phyloP scores from a whole-genome alignment of 805 yeast genomes.

The Blastobotrys chiropterorum region DNA sequence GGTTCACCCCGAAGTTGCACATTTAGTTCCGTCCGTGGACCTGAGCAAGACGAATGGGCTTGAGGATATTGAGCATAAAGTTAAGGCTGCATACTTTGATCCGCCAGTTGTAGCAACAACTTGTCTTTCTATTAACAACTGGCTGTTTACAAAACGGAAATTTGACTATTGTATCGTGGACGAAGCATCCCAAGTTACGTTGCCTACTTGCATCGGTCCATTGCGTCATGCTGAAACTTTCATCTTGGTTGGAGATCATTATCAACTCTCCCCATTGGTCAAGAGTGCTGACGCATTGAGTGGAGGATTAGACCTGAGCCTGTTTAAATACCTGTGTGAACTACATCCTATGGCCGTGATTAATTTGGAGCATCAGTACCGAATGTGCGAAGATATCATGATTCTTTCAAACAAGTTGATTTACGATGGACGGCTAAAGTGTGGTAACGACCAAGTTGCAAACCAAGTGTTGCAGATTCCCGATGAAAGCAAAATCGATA shows the following conservation, averaged over 20 bases:
- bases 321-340: conserved; percentile 71
- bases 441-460: conserved; percentile 66
- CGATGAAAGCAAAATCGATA: background rate
- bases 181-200: conserved; percentile 92
- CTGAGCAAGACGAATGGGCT: conserved; percentile 43
- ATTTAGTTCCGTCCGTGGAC: conserved; percentile 39
- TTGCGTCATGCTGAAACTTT: conserved; percentile 69
- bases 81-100: conserved; percentile 33
- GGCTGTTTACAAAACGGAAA: conserved; percentile 47
- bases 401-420: conserved; percentile 69
- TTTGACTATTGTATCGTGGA: conserved; percentile 94
- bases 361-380: conserved; percentile 73
- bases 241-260: conserved; percentile 93
- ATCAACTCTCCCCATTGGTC: conserved; percentile 87
- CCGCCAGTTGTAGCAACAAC: conserved; percentile 85
- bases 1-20: conserved; percentile 56
- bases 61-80: conserved; percentile 24
- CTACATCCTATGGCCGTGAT: conserved; percentile 67
- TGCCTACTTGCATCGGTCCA: conserved; percentile 91
- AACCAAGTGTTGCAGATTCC: conserved; percentile 32
- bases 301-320: conserved; percentile 64
- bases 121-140: conserved; percentile 67
- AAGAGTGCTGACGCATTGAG: conserved; percentile 56
- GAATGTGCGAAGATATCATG: conserved; percentile 93
- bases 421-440: conserved; percentile 66